Percentiles rank a stretch among this genome's conserved stretches.
Evolutionary conservation across 495 filamentous ascomycete genomes (phyloP).

Genomic region (Penicillium riverlandense): DNA sequence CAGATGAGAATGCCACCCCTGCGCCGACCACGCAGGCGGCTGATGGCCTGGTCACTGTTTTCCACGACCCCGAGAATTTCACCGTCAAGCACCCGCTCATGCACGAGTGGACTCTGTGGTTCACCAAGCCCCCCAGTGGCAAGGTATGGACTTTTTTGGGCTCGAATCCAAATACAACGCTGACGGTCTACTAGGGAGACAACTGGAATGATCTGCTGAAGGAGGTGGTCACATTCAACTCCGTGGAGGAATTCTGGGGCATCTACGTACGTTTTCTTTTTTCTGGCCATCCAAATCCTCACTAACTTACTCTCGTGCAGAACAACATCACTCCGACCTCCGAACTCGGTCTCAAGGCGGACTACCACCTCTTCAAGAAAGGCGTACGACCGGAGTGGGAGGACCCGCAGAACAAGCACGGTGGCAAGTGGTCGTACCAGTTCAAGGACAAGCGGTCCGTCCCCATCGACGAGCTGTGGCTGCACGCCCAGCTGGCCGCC

Average conservation of each 20-base stretch:
- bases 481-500: slow-evolving; percentile 90
- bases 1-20: slow-evolving; percentile 36
- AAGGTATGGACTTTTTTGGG: slow-evolving; percentile 54
- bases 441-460: slow-evolving; percentile 91
- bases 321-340: slow-evolving; percentile 98
- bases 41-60: slow-evolving; percentile 65
- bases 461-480: slow-evolving; percentile 92
- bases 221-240: slow-evolving; percentile 96
- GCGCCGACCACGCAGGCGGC: slow-evolving; percentile 17
- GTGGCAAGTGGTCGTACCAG: slow-evolving; percentile 95
- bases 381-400: slow-evolving; percentile 98
- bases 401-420: slow-evolving; percentile 95
- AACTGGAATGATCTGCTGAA: slow-evolving; percentile 99
- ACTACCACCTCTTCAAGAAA: slow-evolving; percentile 99
- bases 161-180: slow-evolving; percentile 2
- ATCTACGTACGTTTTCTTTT: slow-evolving; percentile 70
- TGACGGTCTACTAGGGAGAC: slow-evolving; percentile 56
- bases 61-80: slow-evolving; percentile 96
- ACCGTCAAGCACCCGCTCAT: slow-evolving; percentile 97
- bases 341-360: slow-evolving; percentile 91
- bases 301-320: slow-evolving; percentile 36
- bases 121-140: slow-evolving; percentile 95
- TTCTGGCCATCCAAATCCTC: neutral
- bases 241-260: slow-evolving; percentile 99
- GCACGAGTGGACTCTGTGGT: slow-evolving; percentile 98